Evolutionary conservation across 192 early-diverging fungal species (phyloP).

Genomic region (Coemansia sp.): DNA sequence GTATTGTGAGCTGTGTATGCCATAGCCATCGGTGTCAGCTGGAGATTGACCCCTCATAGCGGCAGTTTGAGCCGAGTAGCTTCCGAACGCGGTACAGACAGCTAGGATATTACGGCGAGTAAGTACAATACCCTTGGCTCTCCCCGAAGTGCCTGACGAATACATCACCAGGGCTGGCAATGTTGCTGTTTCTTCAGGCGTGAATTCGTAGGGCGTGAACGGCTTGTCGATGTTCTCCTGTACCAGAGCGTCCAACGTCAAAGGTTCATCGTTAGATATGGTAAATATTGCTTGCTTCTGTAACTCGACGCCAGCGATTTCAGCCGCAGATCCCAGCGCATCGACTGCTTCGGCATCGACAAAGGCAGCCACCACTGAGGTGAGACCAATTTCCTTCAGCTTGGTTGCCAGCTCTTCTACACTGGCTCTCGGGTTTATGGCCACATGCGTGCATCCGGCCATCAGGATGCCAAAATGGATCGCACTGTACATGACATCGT

Average conservation of each 20-base stretch:
- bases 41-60: too few relatives aligned
- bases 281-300: background rate
- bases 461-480: too few relatives aligned
- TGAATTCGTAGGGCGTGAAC: conserved; percentile 2
- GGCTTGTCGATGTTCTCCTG: background rate
- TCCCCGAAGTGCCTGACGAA: conserved; percentile 48
- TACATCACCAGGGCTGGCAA: conserved; percentile 31
- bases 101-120: conserved; percentile 41
- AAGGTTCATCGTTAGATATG: background rate
- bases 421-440: conserved; percentile 12
- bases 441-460: conserved; percentile 25
- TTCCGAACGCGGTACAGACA: conserved; percentile 10
- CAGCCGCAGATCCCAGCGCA: too few relatives aligned
- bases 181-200: conserved; percentile 3
- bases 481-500: too few relatives aligned
- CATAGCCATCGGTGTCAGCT: background rate
- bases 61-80: conserved; percentile 12
- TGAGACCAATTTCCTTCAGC: conserved; percentile 5
- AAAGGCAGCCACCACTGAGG: conserved; percentile 16
- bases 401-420: conserved; percentile 5
- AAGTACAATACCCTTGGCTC: conserved; percentile 37
- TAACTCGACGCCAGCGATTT: too few relatives aligned
- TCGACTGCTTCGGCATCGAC: too few relatives aligned
- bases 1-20: background rate
- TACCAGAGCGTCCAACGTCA: too few relatives aligned